Evolutionary conservation across 371 early-diverging fungal genomes (phyloP), one percentile per base, ranked within the genome.

Genomic region (Mycotypha africana): DNA sequence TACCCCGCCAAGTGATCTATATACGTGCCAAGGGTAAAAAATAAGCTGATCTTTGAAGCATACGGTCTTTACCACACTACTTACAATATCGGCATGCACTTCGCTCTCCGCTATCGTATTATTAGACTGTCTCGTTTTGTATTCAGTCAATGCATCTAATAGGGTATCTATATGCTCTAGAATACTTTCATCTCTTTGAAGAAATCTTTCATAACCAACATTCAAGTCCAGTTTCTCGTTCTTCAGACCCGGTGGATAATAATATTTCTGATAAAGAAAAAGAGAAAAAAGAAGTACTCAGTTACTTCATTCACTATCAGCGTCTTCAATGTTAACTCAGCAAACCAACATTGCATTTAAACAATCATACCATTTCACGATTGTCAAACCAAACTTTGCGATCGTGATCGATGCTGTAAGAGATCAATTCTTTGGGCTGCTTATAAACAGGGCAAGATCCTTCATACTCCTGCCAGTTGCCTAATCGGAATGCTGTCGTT

Each of bases 121-220:
- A 17, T 28, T 44, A 3, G 38, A 8, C 19, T 28, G 21, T 24
- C 60, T 53, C 33, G n/a, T 57, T 49, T 43, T 45, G 17, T 45
- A 40, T 22, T 60, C 31, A 0, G 69, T 68, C 26, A 93, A 51
- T 0, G 83, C 78, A 34, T 80, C 76, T 24, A 93, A 62, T 30
- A 95, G 51, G 0, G 89, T 84, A 58, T 95, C 90, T 26, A 95
- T 68, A 50, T 88, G 88, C 46, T 93, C 96, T 21, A 79, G 65
- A 5, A 71, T 58, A 10, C 62, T 48, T 10, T 47, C 51, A 42
- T 84, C 84, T 15, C 92, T 79, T 47, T 70, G 50, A 9, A 89
- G 73, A 56, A 79, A 88, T 12, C 67, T 51, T 10, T 81, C 74
- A 41, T 60, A 86, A 20, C 78, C 81, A 54, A 50, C 75, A 7